Evolutionary conservation across 352 stramenopile genomes (phyloP).

Genomic region (Phytopythium oedochilum): DNA sequence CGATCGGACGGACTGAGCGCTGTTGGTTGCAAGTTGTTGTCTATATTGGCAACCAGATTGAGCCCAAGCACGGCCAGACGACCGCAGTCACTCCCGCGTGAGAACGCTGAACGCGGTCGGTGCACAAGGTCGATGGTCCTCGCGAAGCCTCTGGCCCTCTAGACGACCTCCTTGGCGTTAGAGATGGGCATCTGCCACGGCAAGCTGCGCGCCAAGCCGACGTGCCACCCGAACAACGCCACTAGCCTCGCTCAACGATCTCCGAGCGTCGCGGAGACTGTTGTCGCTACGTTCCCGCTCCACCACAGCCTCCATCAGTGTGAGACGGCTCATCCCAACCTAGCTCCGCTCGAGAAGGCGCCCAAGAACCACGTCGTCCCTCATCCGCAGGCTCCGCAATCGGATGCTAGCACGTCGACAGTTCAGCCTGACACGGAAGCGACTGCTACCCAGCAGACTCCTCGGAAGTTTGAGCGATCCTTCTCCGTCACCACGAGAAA

Average conservation of each 20-base stretch:
- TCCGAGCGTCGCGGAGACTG: neutral
- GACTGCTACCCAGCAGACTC: neutral
- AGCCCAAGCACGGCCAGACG: too few species aligned
- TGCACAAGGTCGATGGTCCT: neutral
- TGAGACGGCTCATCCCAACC: neutral
- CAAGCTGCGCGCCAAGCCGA: neutral
- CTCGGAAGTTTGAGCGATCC: neutral
- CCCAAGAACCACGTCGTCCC: slow-evolving; percentile 13
- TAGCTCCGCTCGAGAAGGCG: neutral
- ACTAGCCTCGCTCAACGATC: neutral
- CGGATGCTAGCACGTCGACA: neutral
- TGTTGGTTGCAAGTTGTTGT: too few species aligned
- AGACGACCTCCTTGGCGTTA: neutral
- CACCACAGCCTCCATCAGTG: neutral
- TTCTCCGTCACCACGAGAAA: neutral
- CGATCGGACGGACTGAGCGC: too few species aligned
- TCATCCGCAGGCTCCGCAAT: neutral
- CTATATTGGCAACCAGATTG: too few species aligned
- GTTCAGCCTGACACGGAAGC: neutral
- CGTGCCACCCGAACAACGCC: neutral
- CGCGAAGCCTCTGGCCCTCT: neutral
- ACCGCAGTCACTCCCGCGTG: too few species aligned
- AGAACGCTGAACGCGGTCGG: neutral
- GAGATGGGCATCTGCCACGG: neutral
- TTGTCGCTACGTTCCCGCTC: neutral